Evolutionary conservation across 352 stramenopile species (phyloP).

Genomic region (Globisporangium spinosum): DNA sequence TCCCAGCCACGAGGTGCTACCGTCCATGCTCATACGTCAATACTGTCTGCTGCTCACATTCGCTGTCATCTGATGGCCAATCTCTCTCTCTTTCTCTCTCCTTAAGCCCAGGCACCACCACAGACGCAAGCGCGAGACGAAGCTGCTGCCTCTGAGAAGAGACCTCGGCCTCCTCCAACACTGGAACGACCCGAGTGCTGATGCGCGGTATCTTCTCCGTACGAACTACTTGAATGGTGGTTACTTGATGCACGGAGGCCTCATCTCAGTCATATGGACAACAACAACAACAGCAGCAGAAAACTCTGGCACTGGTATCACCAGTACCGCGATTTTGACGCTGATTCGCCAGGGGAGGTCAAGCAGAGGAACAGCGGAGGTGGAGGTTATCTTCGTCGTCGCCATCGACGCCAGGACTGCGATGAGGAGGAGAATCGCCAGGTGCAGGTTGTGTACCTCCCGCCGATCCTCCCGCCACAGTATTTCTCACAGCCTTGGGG

Average conservation of each 20-base stretch:
- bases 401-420: not conserved
- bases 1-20: not conserved
- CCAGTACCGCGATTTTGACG: conserved; percentile 2
- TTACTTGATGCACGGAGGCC: not conserved
- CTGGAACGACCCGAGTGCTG: not conserved
- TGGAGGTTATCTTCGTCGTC: not conserved
- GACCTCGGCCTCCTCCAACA: not conserved
- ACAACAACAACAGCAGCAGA: no score
- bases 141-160: not conserved
- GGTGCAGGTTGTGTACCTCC: conserved; percentile 1
- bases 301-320: not conserved
- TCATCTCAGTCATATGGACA: no score
- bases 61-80: no score
- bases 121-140: not conserved
- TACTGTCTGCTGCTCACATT: not conserved
- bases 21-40: not conserved
- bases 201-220: not conserved
- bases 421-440: not conserved
- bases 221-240: not conserved
- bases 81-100: no score
- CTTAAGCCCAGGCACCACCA: not conserved
- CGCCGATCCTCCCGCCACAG: not conserved
- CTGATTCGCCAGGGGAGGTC: not conserved
- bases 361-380: not conserved
- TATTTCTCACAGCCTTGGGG: not conserved